Base-by-base conservation (phyloP, 257 asterid genomes). In the Anisodus acutangulus region DNA sequence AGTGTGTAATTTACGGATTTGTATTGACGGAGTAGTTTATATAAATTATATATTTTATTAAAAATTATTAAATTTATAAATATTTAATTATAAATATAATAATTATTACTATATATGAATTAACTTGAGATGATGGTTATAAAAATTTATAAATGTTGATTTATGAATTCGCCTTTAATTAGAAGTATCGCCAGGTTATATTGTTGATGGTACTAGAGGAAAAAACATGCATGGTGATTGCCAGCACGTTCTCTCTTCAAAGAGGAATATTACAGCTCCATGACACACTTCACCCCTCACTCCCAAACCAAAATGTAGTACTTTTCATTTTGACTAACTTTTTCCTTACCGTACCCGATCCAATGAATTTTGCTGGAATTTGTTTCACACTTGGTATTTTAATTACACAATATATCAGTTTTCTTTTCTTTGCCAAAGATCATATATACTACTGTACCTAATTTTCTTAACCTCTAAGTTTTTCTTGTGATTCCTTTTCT, bases 401-500 rank as follows among this genome's bases (percentile, higher is more conserved):
- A n/a, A 71, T n/a, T 45, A 9, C 9, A 22, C 49, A 22, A 9
- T 71, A 72, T 6, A 19, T 19, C 16, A 45, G 2, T 72, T 45
- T 72, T 45, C 4, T 19, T 70, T 71, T 71, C 58, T 43, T 45
- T 71, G 16, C 57, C 79, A n/a, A 71, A 45, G 39, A 22, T 22
- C 26, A 22, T 22, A 22, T 22, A 1, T 45, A 71, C 9, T 5
- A 37, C 51, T 37, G 3, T 45, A 11, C 9, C 58, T 71, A 71
- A n/a, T n/a, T 35, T 71, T 11, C 79, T 71, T 71, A 71, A 71
- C 79, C 39, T n/a, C 17, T 45, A 71, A 71, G 58, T 47, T 71
- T n/a, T 45, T 71, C 39, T 45, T 45, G 39, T 71, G 57, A n/a
- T 43, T 71, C 79, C 2, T 71, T 68, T 68, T 45, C 58, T 5